Base-by-base conservation (phyloP, 2,329 filamentous ascomycete genomes). In the Diaporthe ilicicola region DNA sequence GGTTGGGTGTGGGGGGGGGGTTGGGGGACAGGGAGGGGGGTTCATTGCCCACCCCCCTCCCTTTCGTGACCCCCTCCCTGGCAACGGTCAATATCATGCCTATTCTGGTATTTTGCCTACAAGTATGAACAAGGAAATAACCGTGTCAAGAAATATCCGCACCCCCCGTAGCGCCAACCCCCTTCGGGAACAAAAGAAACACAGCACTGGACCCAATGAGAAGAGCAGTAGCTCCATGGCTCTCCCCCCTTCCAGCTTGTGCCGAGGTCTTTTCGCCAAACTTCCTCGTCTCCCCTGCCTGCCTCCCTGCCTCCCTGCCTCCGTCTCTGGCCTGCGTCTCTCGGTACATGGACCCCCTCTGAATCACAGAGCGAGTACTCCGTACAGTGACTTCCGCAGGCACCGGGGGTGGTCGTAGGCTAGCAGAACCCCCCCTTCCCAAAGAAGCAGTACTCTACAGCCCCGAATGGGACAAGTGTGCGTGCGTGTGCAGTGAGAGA, bases 391-490 rank as follows among this genome's bases (percentile, higher is more conserved):
- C 65, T 29, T 62, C 9, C 37, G 46, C 22, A 53, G 32, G 54
- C 51, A 37, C 51, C 10, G 10, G 13, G 12, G 42, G 32, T 24
- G 19, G 27, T 55, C 48, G 32, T 27, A 39, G 15, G 13, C 22
- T 50, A n/a, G 48, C 46, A 44, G 37, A 32, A 53, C 32, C 71
- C 64, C 74, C 75, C 74, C 74, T 77, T 76, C 78, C 79, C 69
- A 77, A 81, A 80, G 66, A 74, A 78, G 80, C 75, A 82, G 79
- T 80, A 79, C 76, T 76, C n/a, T 75, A 78, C 75, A 67, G 67
- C 74, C 80, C 78, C 68, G 72, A 81, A 80, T 73, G 69, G 78
- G 80, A 78, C 77, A 80, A 78, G 79, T 76, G 77, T 74, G 75
- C 66, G 51, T 34, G 42, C 39, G 56, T 46, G 39, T 34, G 32